A percentile compares a stretch with the other conserved stretches of the same genome.
Conservation (phyloP, 805 yeast species). For the Lachancea quebecensis region DNA sequence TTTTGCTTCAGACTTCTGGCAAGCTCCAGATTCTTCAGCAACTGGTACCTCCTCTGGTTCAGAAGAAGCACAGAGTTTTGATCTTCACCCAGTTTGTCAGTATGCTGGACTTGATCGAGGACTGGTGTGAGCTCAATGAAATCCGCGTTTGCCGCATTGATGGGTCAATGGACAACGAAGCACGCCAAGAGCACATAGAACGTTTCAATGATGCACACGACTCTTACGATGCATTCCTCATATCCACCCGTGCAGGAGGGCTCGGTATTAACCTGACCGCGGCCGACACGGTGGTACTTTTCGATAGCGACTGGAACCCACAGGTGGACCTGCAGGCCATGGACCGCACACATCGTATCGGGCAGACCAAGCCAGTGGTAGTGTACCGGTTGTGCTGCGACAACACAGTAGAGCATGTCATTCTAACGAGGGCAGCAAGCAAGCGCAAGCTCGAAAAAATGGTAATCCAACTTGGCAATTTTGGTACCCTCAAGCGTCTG, state of each 20-base stretch:
- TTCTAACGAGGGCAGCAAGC: conserved; percentile 70
- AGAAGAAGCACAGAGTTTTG: conserved; percentile 57
- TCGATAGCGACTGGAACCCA: conserved; percentile 97
- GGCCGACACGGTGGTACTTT: conserved; percentile 85
- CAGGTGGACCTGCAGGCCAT: conserved; percentile 95
- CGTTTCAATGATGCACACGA: conserved; percentile 35
- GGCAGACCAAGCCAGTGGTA: conserved; percentile 78
- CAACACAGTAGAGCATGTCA: conserved; percentile 76
- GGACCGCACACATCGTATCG: conserved; percentile 91
- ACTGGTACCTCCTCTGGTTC: conserved; percentile 45
- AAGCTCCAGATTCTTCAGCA: conserved; percentile 67
- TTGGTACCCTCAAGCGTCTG: conserved; percentile 38
- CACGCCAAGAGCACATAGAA: conserved; percentile 57
- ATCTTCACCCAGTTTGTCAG: conserved; percentile 83
- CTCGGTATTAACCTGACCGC: conserved; percentile 79
- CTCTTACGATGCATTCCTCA: conserved; percentile 48
- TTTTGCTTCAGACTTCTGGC: conserved; percentile 53
- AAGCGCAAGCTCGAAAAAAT: conserved; percentile 74
- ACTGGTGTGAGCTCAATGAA: conserved; percentile 52
- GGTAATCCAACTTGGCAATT: conserved; percentile 62
- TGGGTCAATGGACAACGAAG: conserved; percentile 62
- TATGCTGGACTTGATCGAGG: conserved; percentile 74
- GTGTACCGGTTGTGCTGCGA: conserved; percentile 71
- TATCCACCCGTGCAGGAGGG: conserved; percentile 93
- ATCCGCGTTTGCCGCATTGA: conserved; percentile 57